Evolutionary conservation across 768 basidiomycete genomes (phyloP).

Genomic region (Mycena indigotica): DNA sequence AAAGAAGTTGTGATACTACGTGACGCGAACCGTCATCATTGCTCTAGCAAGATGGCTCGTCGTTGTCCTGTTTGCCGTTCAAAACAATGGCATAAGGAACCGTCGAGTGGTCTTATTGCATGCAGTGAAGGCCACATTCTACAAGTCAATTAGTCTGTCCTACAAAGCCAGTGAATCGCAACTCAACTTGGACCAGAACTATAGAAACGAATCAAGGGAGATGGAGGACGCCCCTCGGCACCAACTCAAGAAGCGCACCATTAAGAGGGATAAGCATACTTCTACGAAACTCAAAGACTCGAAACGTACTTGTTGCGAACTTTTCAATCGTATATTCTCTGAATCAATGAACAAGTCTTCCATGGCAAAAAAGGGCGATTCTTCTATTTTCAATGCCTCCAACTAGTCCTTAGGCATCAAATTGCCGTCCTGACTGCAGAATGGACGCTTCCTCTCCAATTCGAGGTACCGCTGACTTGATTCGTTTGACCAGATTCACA

Average conservation of each 20-base stretch:
- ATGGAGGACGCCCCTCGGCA: constrained; percentile 65
- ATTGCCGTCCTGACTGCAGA: constrained; percentile 55
- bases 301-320: constrained; percentile 41
- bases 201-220: constrained; percentile 78
- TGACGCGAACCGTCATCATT: no score
- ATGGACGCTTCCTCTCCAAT: constrained; percentile 79
- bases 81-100: constrained; percentile 85
- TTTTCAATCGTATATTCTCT: neutral
- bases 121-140: constrained; percentile 93
- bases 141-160: constrained; percentile 54
- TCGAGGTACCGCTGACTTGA: constrained; percentile 57
- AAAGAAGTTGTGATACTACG: no score
- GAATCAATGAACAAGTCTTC: constrained; percentile 58
- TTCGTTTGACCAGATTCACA: neutral
- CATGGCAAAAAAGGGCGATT: constrained; percentile 78
- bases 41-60: constrained; percentile 45
- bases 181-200: constrained; percentile 55
- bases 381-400: constrained; percentile 83
- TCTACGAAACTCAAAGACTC: constrained; percentile 53
- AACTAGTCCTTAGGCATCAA: constrained; percentile 80
- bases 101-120: constrained; percentile 74
- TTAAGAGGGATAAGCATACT: constrained; percentile 59
- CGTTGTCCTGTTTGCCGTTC: constrained; percentile 82
- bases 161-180: neutral
- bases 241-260: constrained; percentile 61